Percentiles rank a stretch among this genome's conserved stretches.
These are phyloP conservation scores for Xylaria digitata DNA, from an alignment of 2,329 filamentous ascomycete genomes.

Conservation along the genomic window DNA sequence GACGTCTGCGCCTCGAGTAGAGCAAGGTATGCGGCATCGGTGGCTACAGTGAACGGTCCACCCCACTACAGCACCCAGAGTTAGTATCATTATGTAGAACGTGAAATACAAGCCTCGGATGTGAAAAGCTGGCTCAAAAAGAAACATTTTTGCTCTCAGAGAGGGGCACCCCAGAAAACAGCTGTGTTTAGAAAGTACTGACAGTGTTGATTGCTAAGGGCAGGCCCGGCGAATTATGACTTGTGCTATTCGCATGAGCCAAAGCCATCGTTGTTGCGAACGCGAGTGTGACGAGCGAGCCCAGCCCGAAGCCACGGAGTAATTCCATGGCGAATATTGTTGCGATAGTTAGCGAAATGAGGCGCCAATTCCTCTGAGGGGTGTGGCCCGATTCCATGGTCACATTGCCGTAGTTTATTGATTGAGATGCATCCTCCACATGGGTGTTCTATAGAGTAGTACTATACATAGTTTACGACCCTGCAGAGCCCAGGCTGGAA, in stretches of 20 bases:
- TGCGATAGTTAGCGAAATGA: slow-evolving; percentile 32
- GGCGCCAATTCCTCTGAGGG: slow-evolving; percentile 31
- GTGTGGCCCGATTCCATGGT: slow-evolving; percentile 26
- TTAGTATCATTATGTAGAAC: neutral
- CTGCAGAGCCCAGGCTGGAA: neutral
- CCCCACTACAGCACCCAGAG: slow-evolving; percentile 53
- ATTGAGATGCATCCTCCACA: slow-evolving; percentile 16
- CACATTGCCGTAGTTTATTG: slow-evolving; percentile 34
- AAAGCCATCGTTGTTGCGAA: slow-evolving; percentile 30
- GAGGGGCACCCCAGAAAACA: neutral
- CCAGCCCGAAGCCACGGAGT: slow-evolving; percentile 31
- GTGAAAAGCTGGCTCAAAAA: too few species aligned
- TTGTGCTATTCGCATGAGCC: slow-evolving; percentile 17
- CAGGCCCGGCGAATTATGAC: slow-evolving; percentile 52
- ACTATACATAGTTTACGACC: too few species aligned
- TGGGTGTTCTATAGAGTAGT: slow-evolving; percentile 4
- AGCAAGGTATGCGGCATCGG: slow-evolving; percentile 60
- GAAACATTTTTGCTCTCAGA: too few species aligned
- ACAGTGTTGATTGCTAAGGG: slow-evolving; percentile 64
- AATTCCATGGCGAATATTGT: slow-evolving; percentile 36
- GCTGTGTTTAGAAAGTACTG: neutral
- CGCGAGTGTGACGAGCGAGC: slow-evolving; percentile 30
- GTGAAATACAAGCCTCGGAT: too few species aligned
- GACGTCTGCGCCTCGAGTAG: slow-evolving; percentile 51
- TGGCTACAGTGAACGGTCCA: slow-evolving; percentile 63